Base-by-base conservation (phyloP, 768 basidiomycete species). In the Pulveroboletus sp. region DNA sequence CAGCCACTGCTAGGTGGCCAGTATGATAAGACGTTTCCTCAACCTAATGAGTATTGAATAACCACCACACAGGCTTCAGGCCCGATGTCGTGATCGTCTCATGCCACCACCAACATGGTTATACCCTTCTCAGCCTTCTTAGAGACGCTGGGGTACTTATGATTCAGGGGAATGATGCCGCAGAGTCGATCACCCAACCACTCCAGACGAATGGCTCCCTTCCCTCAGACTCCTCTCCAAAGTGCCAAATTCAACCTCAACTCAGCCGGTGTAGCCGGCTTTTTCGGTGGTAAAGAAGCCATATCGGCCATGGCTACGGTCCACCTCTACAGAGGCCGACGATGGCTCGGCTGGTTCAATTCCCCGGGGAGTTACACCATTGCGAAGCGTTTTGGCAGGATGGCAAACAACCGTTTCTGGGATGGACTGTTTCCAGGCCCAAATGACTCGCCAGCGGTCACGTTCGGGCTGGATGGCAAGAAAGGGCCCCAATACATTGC, bases 231-330 rank as follows among this genome's bases (percentile, higher is more conserved):
- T 9, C 54, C 65, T 27, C 46, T 63, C 30, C 10, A 31, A 3
- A 0, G 16, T 14, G n/a, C 48, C 16, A 44, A 39, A 23, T 63
- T 65, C 32, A 36, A n/a, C 4, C 61, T 71, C 34, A 59, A 71
- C 29, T 39, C 62, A 0, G 57, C 67, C 7, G 70, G 66, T 5
- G 57, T 71, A 9, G 65, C 68, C 8, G 70, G 68, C 8, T 64
- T 72, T 30, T 69, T 71, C 6, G 71, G 71, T 3, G 68, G 69
- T 6, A 57, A 72, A 17, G 71, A 71, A 44, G 68, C 69, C n/a
- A 56, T 71, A 29, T 53, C 64, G 9, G 68, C 70, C 16, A 71
- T 71, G 67, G 55, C 62, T 10, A 62, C 60, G 4, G 62, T 71
- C 20, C 63, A 69, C 38, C 39, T 71, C 5, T 67, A 61, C 43